A percentile compares a stretch with the other conserved stretches of the same genome.
Conservation (phyloP, 2,329 filamentous ascomycete genomes). For the Fusarium anthophilum region DNA sequence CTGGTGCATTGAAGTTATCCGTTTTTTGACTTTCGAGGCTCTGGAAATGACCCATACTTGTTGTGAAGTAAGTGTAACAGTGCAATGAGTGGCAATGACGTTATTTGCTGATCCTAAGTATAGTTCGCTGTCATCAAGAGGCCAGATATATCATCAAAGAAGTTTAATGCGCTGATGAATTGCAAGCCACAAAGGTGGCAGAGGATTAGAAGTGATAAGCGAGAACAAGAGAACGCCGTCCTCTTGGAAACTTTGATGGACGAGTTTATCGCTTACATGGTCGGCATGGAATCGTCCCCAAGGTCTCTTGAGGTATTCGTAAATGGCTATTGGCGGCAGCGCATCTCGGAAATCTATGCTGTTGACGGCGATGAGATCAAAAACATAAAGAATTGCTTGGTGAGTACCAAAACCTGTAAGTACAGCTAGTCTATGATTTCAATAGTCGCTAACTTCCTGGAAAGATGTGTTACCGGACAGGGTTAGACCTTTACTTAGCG, state of each 20-base stretch:
- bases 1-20: background rate
- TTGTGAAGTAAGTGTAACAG: rapidly evolving
- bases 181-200: rapidly evolving
- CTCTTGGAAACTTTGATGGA: rapidly evolving
- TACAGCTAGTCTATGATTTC: rapidly evolving
- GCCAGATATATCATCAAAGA: rapidly evolving
- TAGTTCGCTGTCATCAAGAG: rapidly evolving
- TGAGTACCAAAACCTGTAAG: background rate
- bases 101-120: rapidly evolving
- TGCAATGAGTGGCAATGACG: rapidly evolving
- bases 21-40: background rate
- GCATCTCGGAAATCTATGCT: background rate
- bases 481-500: rapidly evolving
- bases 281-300: rapidly evolving
- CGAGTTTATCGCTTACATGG: background rate
- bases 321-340: background rate
- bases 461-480: rapidly evolving
- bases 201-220: background rate
- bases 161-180: rapidly evolving
- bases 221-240: background rate
- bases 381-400: rapidly evolving
- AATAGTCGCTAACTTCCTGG: rapidly evolving
- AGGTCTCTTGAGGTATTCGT: background rate
- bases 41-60: background rate
- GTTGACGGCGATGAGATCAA: rapidly evolving